Evolutionary conservation across 2,329 filamentous ascomycete genomes (phyloP).

Genomic region (Pestalotiopsis sp.): DNA sequence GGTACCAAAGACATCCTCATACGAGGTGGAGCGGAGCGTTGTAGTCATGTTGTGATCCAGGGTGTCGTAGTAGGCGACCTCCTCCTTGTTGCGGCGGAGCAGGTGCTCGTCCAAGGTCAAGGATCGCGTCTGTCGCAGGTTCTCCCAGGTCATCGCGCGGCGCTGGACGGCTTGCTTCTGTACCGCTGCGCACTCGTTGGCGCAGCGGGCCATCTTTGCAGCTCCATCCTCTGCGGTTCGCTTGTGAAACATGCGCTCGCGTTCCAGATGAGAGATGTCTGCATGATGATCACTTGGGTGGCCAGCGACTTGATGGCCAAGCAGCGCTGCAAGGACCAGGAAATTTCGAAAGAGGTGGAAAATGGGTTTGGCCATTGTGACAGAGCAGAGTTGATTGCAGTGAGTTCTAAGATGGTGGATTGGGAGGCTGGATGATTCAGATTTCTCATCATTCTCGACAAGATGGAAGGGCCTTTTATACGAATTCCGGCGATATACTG

Average conservation of each 20-base stretch:
- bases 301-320: not conserved
- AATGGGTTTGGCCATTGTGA: not conserved
- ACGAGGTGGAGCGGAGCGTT: conserved; percentile 36
- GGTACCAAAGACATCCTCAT: conserved; percentile 34
- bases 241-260: not conserved
- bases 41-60: conserved; percentile 26
- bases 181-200: not conserved
- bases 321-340: not conserved
- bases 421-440: not conserved
- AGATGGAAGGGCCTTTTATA: not conserved
- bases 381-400: not conserved
- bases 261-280: not conserved
- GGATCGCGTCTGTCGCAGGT: not conserved
- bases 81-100: not conserved
- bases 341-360: not conserved
- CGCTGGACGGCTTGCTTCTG: not conserved
- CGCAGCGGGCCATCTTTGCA: not conserved
- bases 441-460: not conserved
- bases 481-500: not conserved
- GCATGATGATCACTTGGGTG: not conserved
- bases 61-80: not conserved
- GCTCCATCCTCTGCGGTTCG: not conserved
- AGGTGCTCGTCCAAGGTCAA: not conserved
- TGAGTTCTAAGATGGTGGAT: not conserved
- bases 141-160: not conserved